Evolutionary conservation across 345 rosid genomes (phyloP).

Genomic region (Eucalyptus pauciflora): DNA sequence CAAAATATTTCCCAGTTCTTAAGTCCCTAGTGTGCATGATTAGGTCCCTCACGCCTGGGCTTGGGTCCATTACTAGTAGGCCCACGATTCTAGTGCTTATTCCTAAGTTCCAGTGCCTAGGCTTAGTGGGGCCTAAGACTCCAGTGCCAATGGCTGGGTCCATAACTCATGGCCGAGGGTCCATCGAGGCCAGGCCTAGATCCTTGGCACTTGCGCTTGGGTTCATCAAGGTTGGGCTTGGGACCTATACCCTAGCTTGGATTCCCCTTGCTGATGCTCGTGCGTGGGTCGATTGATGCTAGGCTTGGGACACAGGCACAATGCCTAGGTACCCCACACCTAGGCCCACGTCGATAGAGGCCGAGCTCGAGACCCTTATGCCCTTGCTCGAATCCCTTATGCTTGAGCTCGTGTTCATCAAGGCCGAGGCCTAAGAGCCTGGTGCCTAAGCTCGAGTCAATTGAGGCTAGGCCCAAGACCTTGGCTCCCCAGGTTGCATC

Average conservation of each 20-base stretch:
- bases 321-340: neutral
- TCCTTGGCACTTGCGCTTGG: too few species aligned
- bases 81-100: neutral
- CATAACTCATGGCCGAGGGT: neutral
- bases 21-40: neutral
- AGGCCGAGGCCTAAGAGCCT: rapidly evolving
- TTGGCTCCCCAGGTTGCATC: neutral
- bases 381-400: neutral
- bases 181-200: neutral
- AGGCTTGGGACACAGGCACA: neutral
- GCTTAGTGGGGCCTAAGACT: neutral
- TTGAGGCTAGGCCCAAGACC: neutral
- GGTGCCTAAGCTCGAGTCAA: neutral
- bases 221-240: too few species aligned
- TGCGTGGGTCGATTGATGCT: neutral
- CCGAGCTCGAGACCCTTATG: neutral
- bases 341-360: rapidly evolving
- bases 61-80: neutral
- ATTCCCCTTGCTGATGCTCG: rapidly evolving
- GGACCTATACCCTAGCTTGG: too few species aligned
- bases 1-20: neutral
- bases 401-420: neutral
- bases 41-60: neutral
- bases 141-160: rapidly evolving
- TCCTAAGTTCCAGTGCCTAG: neutral